Conservation (phyloP, 441 rosid species). For the Bocquillonia castaneifolia region DNA sequence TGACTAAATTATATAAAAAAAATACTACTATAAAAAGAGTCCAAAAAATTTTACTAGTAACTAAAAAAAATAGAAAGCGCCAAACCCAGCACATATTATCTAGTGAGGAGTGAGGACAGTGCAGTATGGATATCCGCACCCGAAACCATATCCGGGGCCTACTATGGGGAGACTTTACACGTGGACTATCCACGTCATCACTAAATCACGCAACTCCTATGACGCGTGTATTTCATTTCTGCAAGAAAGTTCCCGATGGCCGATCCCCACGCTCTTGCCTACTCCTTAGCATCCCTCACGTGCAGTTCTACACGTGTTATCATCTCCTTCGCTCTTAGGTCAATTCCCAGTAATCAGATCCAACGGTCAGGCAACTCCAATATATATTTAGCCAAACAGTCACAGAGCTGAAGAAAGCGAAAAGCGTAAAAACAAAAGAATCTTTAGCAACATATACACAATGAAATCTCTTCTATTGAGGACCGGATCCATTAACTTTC, state of each 20-base stretch:
- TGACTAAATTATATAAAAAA: no score
- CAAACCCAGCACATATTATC: not conserved
- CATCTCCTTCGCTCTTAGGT: conserved; percentile 18
- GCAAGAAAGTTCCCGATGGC: conserved; percentile 3
- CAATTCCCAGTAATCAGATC: conserved; percentile 31
- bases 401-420: no score
- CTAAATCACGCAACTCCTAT: conserved; percentile 25
- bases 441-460: not conserved
- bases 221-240: conserved; percentile 22
- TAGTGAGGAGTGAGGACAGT: no score
- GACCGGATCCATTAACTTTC: conserved; percentile 49
- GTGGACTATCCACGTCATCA: conserved; percentile 17
- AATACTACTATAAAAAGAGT: no score
- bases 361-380: conserved; percentile 21
- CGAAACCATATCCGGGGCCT: conserved; percentile 20
- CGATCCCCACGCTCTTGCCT: conserved; percentile 31
- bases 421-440: not conserved
- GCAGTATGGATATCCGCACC: not conserved
- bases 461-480: conserved; percentile 55
- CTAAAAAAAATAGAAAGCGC: not conserved
- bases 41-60: no score
- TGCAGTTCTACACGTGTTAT: conserved; percentile 32
- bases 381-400: conserved; percentile 18
- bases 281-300: conserved; percentile 30
- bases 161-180: conserved; percentile 8